Conservation (phyloP, 2,329 filamentous ascomycete species). For the Didymella glomerata region DNA sequence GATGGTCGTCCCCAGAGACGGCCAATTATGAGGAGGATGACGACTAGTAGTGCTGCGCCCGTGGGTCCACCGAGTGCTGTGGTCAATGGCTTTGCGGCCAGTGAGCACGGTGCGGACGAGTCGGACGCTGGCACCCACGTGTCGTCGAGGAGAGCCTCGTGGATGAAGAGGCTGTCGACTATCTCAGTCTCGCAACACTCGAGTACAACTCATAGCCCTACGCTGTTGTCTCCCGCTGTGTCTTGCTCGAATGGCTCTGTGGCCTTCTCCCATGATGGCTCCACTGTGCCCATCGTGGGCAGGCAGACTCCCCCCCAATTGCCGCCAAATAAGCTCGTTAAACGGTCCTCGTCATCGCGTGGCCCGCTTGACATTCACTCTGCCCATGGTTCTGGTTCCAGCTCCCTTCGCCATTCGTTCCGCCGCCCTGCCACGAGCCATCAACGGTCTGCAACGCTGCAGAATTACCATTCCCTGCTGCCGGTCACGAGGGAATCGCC, state of each 20-base stretch:
- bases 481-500: conserved; percentile 40
- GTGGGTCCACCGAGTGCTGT: conserved; percentile 30
- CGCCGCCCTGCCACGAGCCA: conserved; percentile 81
- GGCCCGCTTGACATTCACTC: conserved; percentile 54
- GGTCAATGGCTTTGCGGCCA: conserved; percentile 32
- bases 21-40: conserved; percentile 46
- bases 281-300: conserved; percentile 69
- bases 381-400: conserved; percentile 63
- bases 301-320: conserved; percentile 52
- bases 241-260: conserved; percentile 68
- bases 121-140: conserved; percentile 33
- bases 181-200: conserved; percentile 71
- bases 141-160: conserved; percentile 63
- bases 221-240: conserved; percentile 71
- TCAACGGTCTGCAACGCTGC: conserved; percentile 75
- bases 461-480: conserved; percentile 58
- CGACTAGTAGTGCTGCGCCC: conserved; percentile 42
- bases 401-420: conserved; percentile 70
- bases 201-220: conserved; percentile 70
- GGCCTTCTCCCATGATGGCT: conserved; percentile 59
- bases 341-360: conserved; percentile 70
- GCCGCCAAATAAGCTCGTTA: conserved; percentile 79
- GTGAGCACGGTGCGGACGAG: conserved; percentile 35
- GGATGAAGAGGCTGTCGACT: conserved; percentile 75
- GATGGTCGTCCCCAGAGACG: conserved; percentile 44